phyloP scores from a whole-genome alignment of 148 eudicot genomes.

The Polygonum maritimum region DNA sequence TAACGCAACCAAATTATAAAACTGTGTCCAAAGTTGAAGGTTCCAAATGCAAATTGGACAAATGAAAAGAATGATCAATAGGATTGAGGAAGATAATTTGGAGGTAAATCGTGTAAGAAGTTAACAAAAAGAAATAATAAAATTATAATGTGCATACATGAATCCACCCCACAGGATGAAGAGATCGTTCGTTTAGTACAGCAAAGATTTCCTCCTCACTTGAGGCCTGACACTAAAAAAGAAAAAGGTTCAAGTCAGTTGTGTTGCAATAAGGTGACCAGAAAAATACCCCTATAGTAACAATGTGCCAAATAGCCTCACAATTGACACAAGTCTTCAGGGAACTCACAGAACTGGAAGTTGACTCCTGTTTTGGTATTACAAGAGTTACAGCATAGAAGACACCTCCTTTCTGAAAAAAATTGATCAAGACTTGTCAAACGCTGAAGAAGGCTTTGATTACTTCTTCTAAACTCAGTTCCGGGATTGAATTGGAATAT shows the following conservation, averaged over 20 bases:
- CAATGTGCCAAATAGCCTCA: not conserved
- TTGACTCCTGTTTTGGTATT: slow-evolving; percentile 72
- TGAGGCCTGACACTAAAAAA: slow-evolving; percentile 60
- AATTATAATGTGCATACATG: slow-evolving; percentile 47
- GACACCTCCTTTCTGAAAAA: slow-evolving; percentile 41
- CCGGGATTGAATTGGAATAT: not conserved
- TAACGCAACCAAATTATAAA: not conserved
- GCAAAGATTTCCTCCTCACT: slow-evolving; percentile 67
- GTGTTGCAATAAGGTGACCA: slow-evolving; percentile 4
- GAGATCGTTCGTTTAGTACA: slow-evolving; percentile 56
- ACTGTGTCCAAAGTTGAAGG: not conserved
- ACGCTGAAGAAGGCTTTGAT: not conserved
- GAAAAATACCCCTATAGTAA: not conserved
- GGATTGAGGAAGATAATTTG: not conserved
- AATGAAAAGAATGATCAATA: not conserved
- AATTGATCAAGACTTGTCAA: not conserved
- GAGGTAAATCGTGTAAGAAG: not conserved
- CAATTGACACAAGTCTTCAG: slow-evolving; percentile 4
- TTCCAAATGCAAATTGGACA: not conserved
- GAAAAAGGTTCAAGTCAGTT: slow-evolving; percentile 11
- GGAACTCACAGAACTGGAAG: slow-evolving; percentile 58
- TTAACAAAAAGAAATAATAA: not conserved
- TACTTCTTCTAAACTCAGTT: not conserved
- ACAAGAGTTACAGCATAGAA: slow-evolving; percentile 65
- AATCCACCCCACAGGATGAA: slow-evolving; percentile 74